phyloP scores from a whole-genome alignment of 768 basidiomycete species.

The Artomyces pyxidatus region DNA sequence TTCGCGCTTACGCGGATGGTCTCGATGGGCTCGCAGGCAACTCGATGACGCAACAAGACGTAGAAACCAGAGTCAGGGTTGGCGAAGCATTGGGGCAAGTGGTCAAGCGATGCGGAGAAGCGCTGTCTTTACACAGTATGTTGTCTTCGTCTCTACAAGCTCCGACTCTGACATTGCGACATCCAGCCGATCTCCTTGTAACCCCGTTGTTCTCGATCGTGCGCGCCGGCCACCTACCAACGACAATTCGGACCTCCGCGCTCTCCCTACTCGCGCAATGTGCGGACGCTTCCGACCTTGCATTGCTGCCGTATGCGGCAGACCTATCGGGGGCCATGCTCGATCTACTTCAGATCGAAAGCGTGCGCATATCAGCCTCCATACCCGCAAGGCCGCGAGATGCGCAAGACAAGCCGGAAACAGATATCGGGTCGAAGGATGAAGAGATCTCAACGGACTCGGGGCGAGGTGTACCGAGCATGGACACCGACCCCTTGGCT shows the following conservation, averaged over 20 bases:
- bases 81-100: constrained; percentile 83
- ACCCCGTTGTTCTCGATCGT: constrained; percentile 64
- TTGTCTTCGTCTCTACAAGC: constrained; percentile 12
- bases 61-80: constrained; percentile 67
- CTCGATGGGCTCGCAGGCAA: constrained; percentile 42
- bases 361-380: constrained; percentile 23
- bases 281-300: constrained; percentile 52
- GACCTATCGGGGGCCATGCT: constrained; percentile 63
- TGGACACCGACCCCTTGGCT: constrained; percentile 53
- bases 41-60: constrained; percentile 46
- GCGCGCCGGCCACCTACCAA: constrained; percentile 53
- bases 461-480: constrained; percentile 20
- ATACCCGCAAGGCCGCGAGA: constrained; percentile 1
- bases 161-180: constrained; percentile 1
- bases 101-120: constrained; percentile 62
- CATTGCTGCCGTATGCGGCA: constrained; percentile 52
- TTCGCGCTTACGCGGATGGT: constrained; percentile 56
- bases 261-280: constrained; percentile 69
- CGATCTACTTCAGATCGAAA: constrained; percentile 69
- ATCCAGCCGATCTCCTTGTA: constrained; percentile 62
- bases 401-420: background rate
- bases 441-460: constrained; percentile 16
- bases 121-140: constrained; percentile 60
- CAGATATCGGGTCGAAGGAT: background rate
- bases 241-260: constrained; percentile 61